Base-by-base conservation (phyloP, 2,329 filamentous ascomycete genomes). In the Coleophoma cylindrospora region DNA sequence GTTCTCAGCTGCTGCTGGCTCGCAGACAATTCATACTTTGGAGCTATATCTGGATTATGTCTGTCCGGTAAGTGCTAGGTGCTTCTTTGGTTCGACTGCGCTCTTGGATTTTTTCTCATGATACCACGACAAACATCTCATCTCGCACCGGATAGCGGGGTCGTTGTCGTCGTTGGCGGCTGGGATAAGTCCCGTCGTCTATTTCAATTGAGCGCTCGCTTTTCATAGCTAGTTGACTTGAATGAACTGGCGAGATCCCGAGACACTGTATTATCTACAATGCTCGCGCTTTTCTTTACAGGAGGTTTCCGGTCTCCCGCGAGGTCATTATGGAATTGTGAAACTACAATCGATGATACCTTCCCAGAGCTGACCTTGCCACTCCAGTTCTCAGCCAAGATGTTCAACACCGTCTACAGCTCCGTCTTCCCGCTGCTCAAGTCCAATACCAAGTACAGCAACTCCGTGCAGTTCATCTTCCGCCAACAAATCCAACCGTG, bases 401-500 rank as follows among this genome's bases (percentile, higher is more conserved):
- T 62, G 54, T 96, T 94, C 80, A 80, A 84, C 55, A 92, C 87
- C 2, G 71, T 96, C 60, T 84, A 86, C 69, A 73, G 69, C 50
- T 70, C 74, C 32, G 80, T 95, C 51, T 74, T 81, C 52, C 85
- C 88, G 1, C 67, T 80, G 71, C 21, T 55, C 54, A 22, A 38
- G 21, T 34, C 43, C 11, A 34, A 15, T 17, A 15, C 36, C 7
- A 37, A 47, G 19, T 38, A 38, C 34, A 66, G 73, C 13, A 58
- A 73, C 52, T 77, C 76, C 54, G 72, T 96, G 3, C 78, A 87
- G 60, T 75, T 95, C 59, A 80, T 97, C 63, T 89, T 96, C 75
- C 86, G 91, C 45, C 91, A 92, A 67, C 91, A 96, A 67, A 82
- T 96, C 62, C 91, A 96, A 73, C 90, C 91, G 13, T 96, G 92